phyloP scores from a whole-genome alignment of 345 rosid species.

The Brassica cretica region DNA sequence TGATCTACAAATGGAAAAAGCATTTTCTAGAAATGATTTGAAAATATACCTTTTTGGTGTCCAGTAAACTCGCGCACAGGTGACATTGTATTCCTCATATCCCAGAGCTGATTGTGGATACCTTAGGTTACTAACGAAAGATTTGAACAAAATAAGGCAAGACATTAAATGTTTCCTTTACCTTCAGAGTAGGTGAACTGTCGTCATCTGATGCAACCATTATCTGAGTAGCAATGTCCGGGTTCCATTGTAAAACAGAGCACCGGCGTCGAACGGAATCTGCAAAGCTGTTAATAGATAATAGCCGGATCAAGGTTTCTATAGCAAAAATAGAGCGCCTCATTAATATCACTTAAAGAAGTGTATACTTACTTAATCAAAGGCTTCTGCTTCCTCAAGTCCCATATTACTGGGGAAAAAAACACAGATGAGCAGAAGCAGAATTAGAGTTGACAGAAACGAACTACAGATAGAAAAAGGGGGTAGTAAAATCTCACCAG shows the following conservation, averaged over 20 bases:
- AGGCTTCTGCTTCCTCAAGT: slow-evolving; percentile 94
- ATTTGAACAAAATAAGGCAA: slow-evolving; percentile 4
- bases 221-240: slow-evolving; percentile 96
- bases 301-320: slow-evolving; percentile 28
- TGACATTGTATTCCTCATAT: slow-evolving; percentile 86
- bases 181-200: slow-evolving; percentile 76
- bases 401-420: slow-evolving; percentile 79
- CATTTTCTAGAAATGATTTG: neutral
- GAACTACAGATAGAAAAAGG: neutral
- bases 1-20: slow-evolving; percentile 11
- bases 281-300: slow-evolving; percentile 64
- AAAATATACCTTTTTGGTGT: slow-evolving; percentile 85
- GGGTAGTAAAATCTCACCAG: slow-evolving; percentile 59
- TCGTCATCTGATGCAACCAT: slow-evolving; percentile 98
- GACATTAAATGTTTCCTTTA: slow-evolving; percentile 36
- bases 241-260: slow-evolving; percentile 99
- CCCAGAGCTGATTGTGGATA: slow-evolving; percentile 87
- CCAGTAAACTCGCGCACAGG: slow-evolving; percentile 92
- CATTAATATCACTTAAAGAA: neutral
- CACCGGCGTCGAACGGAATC: slow-evolving; percentile 90
- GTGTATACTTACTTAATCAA: slow-evolving; percentile 68
- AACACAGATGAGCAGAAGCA: slow-evolving; percentile 13
- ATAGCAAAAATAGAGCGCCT: neutral
- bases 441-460: neutral
- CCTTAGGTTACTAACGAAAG: slow-evolving; percentile 16